Evolutionary conservation across 148 eudicot species (phyloP), one percentile per base, ranked within the genome.

Genomic region (Euryodendron excelsum): DNA sequence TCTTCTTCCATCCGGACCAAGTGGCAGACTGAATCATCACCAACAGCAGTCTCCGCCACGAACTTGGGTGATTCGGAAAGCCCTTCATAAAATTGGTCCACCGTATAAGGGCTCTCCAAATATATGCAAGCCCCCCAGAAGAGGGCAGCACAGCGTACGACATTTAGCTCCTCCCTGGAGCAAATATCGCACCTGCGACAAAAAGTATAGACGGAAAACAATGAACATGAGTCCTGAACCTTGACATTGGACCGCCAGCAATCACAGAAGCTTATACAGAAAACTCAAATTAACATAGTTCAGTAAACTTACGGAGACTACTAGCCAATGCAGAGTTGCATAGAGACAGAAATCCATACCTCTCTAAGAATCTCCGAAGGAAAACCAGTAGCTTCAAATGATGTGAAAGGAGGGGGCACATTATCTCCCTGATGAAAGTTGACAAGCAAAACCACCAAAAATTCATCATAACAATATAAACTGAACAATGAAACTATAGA

Each of bases 131-230:
- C 89, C 90, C 91, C 90, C 82, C 77, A 81, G 81, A 82, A 88
- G 84, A 88, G 91, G 93, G 95, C 81, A 63, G 86, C 93, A 88
- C 98, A 93, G 98, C 84, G 92, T 93, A 88, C 97, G 97, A 93
- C 95, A 93, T 93, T 86, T 84, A 86, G 90, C 95, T 93, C 97
- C 97, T 87, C 94, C 91, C 78, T 83, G 97, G 99, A 96, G 99
- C 97, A 91, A 93, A 96, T 93, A 93, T 96, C 99, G 99, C 99
- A 93, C 88, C 99, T 96, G 94, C 87, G 90, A 90, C 92, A 90
- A 87, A 85, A 84, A 83, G 88, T 86, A 84, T 60, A 90, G 77
- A 88, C 75, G 85, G 84, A 82, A 90, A 87, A 69, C 44, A 74
- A 71, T 81, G 79, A 89, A 84, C 82, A 82, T 77, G 89, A 90